Evolutionary conservation across 1,284 basidiomycete species (phyloP), one percentile per base, ranked within the genome.

Genomic region (Athelia sp.): DNA sequence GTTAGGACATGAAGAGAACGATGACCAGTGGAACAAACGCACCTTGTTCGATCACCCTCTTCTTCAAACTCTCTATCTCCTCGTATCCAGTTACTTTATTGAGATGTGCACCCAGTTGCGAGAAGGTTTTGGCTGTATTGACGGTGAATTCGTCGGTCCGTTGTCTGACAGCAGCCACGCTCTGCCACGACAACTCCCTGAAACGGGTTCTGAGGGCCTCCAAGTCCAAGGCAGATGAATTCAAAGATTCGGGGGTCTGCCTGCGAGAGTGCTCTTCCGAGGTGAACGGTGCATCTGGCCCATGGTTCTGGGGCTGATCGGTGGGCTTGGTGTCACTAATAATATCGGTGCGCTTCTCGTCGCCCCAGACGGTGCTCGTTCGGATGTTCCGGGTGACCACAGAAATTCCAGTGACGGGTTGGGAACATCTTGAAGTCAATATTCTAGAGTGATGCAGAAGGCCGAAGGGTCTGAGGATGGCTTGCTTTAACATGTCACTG

Each of bases 31-130:
- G 26, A 13, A 29, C 52, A 50, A 53, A 72, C 76, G 54, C 61
- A 92, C 93, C 93, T 75, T 87, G 85, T 46, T 81, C 79, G 26
- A 80, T 82, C n/a, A 96, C 93, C 40, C 76, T 73, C 53, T 69
- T 69, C 67, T 96, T 95, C 51, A 97, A 69, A 24, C 74, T 73
- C 58, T 96, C 93, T 35, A 97, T 95, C 62, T 90, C 87, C 55
- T 89, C 84, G 60, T 97, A 97, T 0, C 93, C 94, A 11, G 93
- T 94, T 23, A 89, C 82, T 54, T 81, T 82, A 62, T 95, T 97
- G 52, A 97, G 71, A 60, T 87, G 80, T 11, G 77, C 70, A 8
- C 92, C 91, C 1, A 94, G 73, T 57, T 84, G 74, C 15, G 83
- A 80, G 56, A 95, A 81, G 10, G 76, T 80, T 15, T 71, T 68